Conservation (phyloP, 75 land plant genomes). For the Picea sitchensis region DNA sequence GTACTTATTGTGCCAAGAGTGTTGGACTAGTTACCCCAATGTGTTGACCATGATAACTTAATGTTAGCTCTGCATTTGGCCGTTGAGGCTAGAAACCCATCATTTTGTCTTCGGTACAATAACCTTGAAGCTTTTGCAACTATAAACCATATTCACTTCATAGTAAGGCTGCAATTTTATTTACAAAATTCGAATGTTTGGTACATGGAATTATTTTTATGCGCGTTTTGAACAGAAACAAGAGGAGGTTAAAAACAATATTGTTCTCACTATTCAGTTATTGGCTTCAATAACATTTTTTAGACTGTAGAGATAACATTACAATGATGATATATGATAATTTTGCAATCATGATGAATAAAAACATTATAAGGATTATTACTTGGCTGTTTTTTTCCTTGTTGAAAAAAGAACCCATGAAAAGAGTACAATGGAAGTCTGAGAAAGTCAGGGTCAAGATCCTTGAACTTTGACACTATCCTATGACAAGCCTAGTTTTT, state of each 20-base stretch:
- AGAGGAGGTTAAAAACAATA: too few relatives aligned
- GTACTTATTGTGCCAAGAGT: conserved; percentile 79
- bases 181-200: too few relatives aligned
- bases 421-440: conserved; percentile 18
- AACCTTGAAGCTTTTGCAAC: conserved; percentile 97
- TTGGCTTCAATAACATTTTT: not conserved
- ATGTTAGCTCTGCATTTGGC: conserved; percentile 78
- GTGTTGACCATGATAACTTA: conserved; percentile 71
- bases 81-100: conserved; percentile 65
- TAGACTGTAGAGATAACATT: not conserved
- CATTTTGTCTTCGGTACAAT: conserved; percentile 85
- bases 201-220: too few relatives aligned
- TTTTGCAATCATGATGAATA: not conserved
- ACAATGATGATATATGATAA: too few relatives aligned
- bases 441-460: conserved; percentile 45
- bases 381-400: conserved; percentile 68
- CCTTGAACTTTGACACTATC: conserved; percentile 51
- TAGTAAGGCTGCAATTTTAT: conserved; percentile 28
- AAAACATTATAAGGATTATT: conserved; percentile 56
- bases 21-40: conserved; percentile 70
- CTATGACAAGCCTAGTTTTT: conserved; percentile 72
- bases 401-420: conserved; percentile 73
- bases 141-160: conserved; percentile 93
- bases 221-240: too few relatives aligned
- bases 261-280: too few relatives aligned